Conservation (phyloP, 1,284 basidiomycete genomes). For the Golubevia pallescens region DNA sequence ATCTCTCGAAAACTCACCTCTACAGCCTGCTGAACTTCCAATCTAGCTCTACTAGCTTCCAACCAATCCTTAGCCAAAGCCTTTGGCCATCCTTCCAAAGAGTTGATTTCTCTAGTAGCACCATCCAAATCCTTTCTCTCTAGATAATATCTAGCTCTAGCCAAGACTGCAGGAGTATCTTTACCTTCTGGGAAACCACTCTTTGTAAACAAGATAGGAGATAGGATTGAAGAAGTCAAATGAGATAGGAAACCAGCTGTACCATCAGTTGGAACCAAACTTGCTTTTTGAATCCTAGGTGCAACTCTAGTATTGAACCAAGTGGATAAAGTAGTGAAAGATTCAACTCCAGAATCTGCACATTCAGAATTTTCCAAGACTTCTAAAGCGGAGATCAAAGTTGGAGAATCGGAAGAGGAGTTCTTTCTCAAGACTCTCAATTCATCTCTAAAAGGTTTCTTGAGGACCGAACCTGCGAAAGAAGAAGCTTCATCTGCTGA, state of each 20-base stretch:
- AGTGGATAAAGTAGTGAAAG: constrained; percentile 81
- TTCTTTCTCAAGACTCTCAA: constrained; percentile 78
- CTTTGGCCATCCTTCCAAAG: constrained; percentile 75
- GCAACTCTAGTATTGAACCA: constrained; percentile 88
- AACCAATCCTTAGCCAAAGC: constrained; percentile 87
- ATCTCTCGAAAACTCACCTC: constrained; percentile 75
- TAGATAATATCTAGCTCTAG: constrained; percentile 87
- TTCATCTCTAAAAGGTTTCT: constrained; percentile 86
- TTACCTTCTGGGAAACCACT: constrained; percentile 74
- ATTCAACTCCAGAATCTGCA: constrained; percentile 82
- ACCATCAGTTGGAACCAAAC: constrained; percentile 82
- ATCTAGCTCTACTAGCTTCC: constrained; percentile 80
- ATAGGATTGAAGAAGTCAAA: constrained; percentile 79
- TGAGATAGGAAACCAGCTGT: constrained; percentile 86
- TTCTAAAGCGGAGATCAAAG: constrained; percentile 38
- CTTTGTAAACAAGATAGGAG: constrained; percentile 79
- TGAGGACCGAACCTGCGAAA: constrained; percentile 69
- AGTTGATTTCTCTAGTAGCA: constrained; percentile 89
- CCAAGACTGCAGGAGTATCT: constrained; percentile 84
- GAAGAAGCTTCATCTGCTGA: constrained; percentile 72
- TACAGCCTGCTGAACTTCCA: constrained; percentile 92
- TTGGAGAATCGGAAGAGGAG: constrained; percentile 72
- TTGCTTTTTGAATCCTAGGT: constrained; percentile 83
- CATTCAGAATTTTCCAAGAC: constrained; percentile 73
- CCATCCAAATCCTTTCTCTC: constrained; percentile 91